A percentile compares a stretch with the other conserved stretches of the same genome.
These are phyloP conservation scores for Macrolepiota albuminosa DNA, from an alignment of 768 basidiomycete species.

Conservation along the genomic window DNA sequence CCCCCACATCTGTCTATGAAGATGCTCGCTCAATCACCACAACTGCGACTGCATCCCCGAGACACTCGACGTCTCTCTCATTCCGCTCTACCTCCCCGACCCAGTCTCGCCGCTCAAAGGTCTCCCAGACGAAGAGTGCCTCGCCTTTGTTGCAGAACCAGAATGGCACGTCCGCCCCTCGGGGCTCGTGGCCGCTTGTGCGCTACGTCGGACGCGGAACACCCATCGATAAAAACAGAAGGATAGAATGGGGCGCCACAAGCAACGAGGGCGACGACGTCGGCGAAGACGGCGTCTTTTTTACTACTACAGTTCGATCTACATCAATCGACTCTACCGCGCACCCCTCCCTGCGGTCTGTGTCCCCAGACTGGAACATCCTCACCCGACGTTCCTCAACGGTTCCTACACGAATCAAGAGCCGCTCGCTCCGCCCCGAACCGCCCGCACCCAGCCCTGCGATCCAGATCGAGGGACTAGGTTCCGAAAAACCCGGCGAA, in stretches of 20 bases:
- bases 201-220: slow-evolving; percentile 45
- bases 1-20: slow-evolving; percentile 29
- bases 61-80: slow-evolving; percentile 31
- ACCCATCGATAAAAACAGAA: slow-evolving; percentile 38
- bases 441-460: slow-evolving; percentile 17
- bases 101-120: slow-evolving; percentile 14
- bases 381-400: slow-evolving; percentile 29
- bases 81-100: slow-evolving; percentile 30
- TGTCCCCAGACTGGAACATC: slow-evolving; percentile 38
- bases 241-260: slow-evolving; percentile 40
- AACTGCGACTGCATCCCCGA: slow-evolving; percentile 25
- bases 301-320: slow-evolving; percentile 28
- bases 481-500: slow-evolving; percentile 29
- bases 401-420: slow-evolving; percentile 13
- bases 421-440: background rate
- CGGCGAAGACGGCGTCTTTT: slow-evolving; percentile 42
- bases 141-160: slow-evolving; percentile 23
- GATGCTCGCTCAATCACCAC: slow-evolving; percentile 26
- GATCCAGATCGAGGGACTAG: slow-evolving; percentile 28
- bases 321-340: slow-evolving; percentile 35
- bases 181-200: slow-evolving; percentile 41
- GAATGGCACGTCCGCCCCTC: slow-evolving; percentile 23
- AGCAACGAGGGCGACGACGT: slow-evolving; percentile 30
- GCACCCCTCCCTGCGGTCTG: slow-evolving; percentile 25
- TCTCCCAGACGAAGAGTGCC: slow-evolving; percentile 19